Conservation (phyloP, 2,329 filamentous ascomycete genomes). For the Fusarium albidum region DNA sequence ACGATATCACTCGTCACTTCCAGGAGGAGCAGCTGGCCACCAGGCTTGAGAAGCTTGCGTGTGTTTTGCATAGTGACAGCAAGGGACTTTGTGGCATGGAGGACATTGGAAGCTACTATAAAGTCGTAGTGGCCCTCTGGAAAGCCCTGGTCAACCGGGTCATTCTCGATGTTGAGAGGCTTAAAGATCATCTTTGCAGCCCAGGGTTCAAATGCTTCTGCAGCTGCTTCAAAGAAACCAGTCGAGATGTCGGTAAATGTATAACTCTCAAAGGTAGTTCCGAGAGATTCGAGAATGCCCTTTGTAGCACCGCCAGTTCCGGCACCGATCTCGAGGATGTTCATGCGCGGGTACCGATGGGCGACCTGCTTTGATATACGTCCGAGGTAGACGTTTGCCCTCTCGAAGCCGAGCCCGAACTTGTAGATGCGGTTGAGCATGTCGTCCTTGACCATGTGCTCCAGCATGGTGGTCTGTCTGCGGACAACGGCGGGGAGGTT, state of each 20-base stretch:
- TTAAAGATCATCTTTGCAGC: constrained; percentile 6
- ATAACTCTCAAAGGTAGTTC: constrained; percentile 1
- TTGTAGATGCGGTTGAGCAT: background rate
- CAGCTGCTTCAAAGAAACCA: constrained; percentile 12
- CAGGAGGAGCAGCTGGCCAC: constrained; percentile 37
- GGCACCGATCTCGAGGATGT: constrained; percentile 12
- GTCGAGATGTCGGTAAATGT: constrained; percentile 20
- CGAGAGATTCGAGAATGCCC: background rate
- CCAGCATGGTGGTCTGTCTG: background rate
- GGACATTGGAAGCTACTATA: constrained; percentile 47
- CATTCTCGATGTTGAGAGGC: constrained; percentile 32
- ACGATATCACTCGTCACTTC: background rate
- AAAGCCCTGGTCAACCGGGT: constrained; percentile 43
- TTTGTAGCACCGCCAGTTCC: constrained; percentile 19
- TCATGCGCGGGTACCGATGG: constrained; percentile 3
- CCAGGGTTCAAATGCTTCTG: background rate
- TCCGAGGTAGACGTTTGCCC: background rate
- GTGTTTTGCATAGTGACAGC: constrained; percentile 29
- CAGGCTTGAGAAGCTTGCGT: constrained; percentile 36
- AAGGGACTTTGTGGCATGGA: constrained; percentile 44
- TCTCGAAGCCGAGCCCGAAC: background rate
- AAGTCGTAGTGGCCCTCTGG: constrained; percentile 44
- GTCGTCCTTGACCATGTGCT: constrained; percentile 2
- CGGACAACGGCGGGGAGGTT: background rate
- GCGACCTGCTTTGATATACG: background rate